Conservation (phyloP, 148 eudicot species). For the Persicaria maculosa region DNA sequence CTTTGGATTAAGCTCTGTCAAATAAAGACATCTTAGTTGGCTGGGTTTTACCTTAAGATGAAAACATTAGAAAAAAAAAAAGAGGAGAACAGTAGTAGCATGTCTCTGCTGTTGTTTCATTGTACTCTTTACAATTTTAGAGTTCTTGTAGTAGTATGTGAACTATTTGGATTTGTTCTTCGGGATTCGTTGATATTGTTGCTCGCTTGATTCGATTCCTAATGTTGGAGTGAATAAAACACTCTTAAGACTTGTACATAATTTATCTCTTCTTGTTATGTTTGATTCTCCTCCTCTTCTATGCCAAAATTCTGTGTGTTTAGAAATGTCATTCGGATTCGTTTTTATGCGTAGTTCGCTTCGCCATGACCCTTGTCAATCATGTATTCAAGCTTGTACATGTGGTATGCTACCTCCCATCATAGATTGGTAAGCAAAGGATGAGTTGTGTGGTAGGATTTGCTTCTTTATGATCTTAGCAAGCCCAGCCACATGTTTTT, state of each 20-base stretch:
- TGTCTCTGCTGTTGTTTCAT: background rate
- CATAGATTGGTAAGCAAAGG: too few species aligned
- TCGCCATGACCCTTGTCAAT: too few species aligned
- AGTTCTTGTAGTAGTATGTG: background rate
- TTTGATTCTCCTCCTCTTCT: background rate
- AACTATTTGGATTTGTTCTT: conserved; percentile 6
- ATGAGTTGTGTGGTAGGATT: background rate
- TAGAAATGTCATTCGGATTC: too few species aligned
- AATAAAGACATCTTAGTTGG: conserved; percentile 3
- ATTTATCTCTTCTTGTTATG: background rate
- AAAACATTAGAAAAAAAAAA: background rate
- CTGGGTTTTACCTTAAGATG: background rate
- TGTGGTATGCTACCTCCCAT: too few species aligned
- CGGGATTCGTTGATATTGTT: background rate
- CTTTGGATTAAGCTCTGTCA: background rate
- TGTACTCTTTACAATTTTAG: background rate
- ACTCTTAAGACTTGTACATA: background rate
- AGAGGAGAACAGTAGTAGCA: conserved; percentile 8
- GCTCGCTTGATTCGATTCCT: background rate
- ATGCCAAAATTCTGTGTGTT: background rate
- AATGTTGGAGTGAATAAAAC: background rate
- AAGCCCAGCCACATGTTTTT: background rate
- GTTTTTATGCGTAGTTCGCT: too few species aligned
- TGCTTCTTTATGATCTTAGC: background rate
- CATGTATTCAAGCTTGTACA: too few species aligned